Base-by-base conservation (phyloP, 176 grass and related monocot species). In the Alloteropsis semialata region DNA sequence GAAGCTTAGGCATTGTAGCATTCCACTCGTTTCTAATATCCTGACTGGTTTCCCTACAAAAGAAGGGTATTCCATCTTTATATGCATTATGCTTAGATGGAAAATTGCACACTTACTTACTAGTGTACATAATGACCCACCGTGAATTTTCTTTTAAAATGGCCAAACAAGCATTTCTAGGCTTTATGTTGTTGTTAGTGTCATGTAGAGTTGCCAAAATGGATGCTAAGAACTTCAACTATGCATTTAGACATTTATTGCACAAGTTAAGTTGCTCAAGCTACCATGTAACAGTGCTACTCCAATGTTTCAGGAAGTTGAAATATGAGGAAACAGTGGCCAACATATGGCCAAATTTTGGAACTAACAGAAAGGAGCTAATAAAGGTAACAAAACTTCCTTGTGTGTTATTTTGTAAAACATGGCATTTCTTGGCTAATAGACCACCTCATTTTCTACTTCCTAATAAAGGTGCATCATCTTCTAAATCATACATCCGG, bases 401-500 rank as follows among this genome's bases (percentile, higher is more conserved):
- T 22, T 68, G 22, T 66, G 12, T 77, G 22, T 65, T 82, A 25
- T 73, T 72, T 69, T 6, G 14, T 63, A 34, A 36, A 39, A 21
- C 34, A 25, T 59, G 29, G 13, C 57, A 29, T 84, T 89, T 81
- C 48, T 66, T 80, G 15, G 56, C 44, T 88, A 72, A 79, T 21
- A 43, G 13, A 48, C 29, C 67, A 63, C 56, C 50, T 68, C 5
- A 16, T 76, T 50, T 75, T 5, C 27, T 77, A 11, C 32, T 81
- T 86, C 48, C 64, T 75, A 74, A 30, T 84, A 41, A 78, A 98
- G 96, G 96, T 96, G 24, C 78, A 95, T 72, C 96, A 98, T 88
- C 67, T 98, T 75, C 93, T 98, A 39, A 98, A 96, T 85, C 96
- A 98, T 86, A 93, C 92, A 76, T 90, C 96, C 33, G 96, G 96